Evolutionary conservation across 2,329 filamentous ascomycete species (phyloP).

Genomic region (Hortaea sp.): DNA sequence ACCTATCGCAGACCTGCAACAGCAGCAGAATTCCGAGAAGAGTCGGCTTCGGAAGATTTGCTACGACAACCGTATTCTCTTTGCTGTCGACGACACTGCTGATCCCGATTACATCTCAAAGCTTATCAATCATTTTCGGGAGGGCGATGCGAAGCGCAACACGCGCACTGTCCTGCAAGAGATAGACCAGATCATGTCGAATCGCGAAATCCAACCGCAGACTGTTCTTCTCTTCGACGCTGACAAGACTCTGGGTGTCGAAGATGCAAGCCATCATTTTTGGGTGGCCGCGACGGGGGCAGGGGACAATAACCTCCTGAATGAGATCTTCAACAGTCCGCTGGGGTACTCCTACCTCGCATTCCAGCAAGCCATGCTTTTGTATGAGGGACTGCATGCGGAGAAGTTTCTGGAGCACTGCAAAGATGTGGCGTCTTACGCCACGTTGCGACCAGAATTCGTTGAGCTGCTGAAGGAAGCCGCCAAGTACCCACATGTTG

Average conservation of each 20-base stretch:
- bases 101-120: slow-evolving; percentile 9
- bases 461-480: slow-evolving; percentile 31
- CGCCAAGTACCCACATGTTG: slow-evolving; percentile 27
- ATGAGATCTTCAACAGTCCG: slow-evolving; percentile 15
- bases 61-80: slow-evolving; percentile 36
- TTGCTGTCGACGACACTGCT: slow-evolving; percentile 24
- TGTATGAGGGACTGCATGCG: slow-evolving; percentile 40
- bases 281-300: slow-evolving; percentile 28
- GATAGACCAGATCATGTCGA: slow-evolving; percentile 28
- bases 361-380: slow-evolving; percentile 44
- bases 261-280: slow-evolving; percentile 44
- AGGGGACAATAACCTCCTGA: background rate
- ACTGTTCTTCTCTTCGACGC: slow-evolving; percentile 48
- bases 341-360: slow-evolving; percentile 44
- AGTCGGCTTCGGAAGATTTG: slow-evolving; percentile 36
- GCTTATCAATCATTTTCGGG: slow-evolving; percentile 30
- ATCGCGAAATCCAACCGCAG: slow-evolving; percentile 18
- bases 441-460: slow-evolving; percentile 41
- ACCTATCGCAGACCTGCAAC: slow-evolving; percentile 19
- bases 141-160: slow-evolving; percentile 33
- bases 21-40: slow-evolving; percentile 3
- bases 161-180: slow-evolving; percentile 15
- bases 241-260: slow-evolving; percentile 44
- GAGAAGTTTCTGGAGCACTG: slow-evolving; percentile 39
- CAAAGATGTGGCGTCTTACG: slow-evolving; percentile 30